Conservation (phyloP, 441 rosid species). For the Eutrema salsugineum region DNA sequence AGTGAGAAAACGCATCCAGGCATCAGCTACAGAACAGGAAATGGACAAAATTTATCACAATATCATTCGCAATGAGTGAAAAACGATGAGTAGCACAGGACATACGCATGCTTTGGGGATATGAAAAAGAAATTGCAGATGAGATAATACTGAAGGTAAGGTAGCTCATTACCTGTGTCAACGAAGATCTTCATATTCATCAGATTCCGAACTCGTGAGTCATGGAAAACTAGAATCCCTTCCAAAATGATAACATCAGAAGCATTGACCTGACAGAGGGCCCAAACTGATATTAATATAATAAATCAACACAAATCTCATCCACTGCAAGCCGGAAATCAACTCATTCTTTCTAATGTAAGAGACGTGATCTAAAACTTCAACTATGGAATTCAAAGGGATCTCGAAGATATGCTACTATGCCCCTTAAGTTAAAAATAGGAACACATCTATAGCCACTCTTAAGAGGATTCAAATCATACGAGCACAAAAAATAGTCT, state of each 20-base stretch:
- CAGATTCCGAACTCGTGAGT: slow-evolving; percentile 77
- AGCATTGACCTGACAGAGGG: slow-evolving; percentile 72
- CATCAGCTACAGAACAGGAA: slow-evolving; percentile 9
- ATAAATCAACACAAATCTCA: neutral
- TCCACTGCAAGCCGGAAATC: neutral
- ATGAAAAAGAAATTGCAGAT: neutral
- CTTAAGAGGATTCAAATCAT: neutral
- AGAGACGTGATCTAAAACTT: neutral
- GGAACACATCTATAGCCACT: neutral
- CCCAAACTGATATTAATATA: neutral
- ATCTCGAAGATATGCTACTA: neutral
- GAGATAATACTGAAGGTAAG: slow-evolving; percentile 7
- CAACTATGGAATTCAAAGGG: neutral
- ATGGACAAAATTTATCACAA: neutral
- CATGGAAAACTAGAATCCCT: slow-evolving; percentile 96
- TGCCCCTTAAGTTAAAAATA: neutral
- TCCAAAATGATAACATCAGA: slow-evolving; percentile 97
- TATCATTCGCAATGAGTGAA: neutral
- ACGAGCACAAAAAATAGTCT: neutral
- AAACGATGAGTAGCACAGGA: neutral
- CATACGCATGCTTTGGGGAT: neutral
- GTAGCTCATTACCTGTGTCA: slow-evolving; percentile 63
- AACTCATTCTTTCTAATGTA: neutral
- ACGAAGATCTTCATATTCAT: slow-evolving; percentile 97
- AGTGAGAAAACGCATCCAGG: neutral